A percentile compares a stretch with the other conserved stretches of the same genome.
phyloP scores from a whole-genome alignment of 2,329 filamentous ascomycete genomes.

The Aspergillus pseudoglaucus region DNA sequence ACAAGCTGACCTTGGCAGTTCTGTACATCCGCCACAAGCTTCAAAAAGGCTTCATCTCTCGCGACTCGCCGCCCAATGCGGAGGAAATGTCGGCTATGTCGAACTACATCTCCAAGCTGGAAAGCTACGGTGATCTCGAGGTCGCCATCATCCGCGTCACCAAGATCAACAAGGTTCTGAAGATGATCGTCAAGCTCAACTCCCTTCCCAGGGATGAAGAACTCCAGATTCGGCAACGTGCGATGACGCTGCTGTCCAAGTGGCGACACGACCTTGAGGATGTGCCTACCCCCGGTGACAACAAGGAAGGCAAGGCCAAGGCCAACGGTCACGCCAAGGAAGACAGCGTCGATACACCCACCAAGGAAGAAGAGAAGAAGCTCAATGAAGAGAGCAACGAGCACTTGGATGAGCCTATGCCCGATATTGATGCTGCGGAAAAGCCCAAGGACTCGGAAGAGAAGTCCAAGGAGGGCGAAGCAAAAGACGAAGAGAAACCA shows the following conservation, averaged over 20 bases:
- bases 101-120: slow-evolving; percentile 59
- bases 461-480: slow-evolving; percentile 19
- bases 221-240: slow-evolving; percentile 80
- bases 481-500: slow-evolving; percentile 26
- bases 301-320: slow-evolving; percentile 23
- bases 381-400: slow-evolving; percentile 26
- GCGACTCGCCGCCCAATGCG: slow-evolving; percentile 78
- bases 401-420: slow-evolving; percentile 29
- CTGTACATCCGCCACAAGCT: slow-evolving; percentile 89
- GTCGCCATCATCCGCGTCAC: slow-evolving; percentile 81
- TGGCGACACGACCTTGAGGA: slow-evolving; percentile 79
- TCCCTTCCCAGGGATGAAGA: slow-evolving; percentile 83
- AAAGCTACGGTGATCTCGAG: slow-evolving; percentile 73
- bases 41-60: slow-evolving; percentile 84
- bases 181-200: slow-evolving; percentile 82
- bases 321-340: slow-evolving; percentile 39
- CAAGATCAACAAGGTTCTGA: slow-evolving; percentile 98
- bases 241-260: slow-evolving; percentile 69
- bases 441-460: slow-evolving; percentile 22
- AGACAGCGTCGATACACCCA: slow-evolving; percentile 25
- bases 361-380: slow-evolving; percentile 28
- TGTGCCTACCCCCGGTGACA: slow-evolving; percentile 41
- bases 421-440: slow-evolving; percentile 34
- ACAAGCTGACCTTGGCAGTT: slow-evolving; percentile 45
- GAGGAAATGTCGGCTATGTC: slow-evolving; percentile 50